Percentiles rank a stretch among this genome's conserved stretches.
These are phyloP conservation scores for Castanospermum australe DNA, from an alignment of 306 rosid species.

Conservation along the genomic window DNA sequence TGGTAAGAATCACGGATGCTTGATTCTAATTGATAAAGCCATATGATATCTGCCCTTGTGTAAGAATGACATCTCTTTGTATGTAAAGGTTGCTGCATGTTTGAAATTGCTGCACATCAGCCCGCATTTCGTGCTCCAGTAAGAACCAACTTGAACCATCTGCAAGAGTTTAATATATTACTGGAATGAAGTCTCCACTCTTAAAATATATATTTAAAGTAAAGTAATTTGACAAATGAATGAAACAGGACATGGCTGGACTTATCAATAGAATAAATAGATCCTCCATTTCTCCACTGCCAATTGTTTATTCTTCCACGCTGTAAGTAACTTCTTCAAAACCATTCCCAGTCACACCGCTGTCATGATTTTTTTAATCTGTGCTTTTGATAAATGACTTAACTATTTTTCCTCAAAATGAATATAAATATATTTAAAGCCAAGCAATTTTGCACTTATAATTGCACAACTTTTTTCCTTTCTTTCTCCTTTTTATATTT, in stretches of 20 bases:
- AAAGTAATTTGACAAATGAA: slow-evolving; percentile 15
- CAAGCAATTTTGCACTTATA: background rate
- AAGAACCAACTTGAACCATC: slow-evolving; percentile 32
- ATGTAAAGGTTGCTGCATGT: slow-evolving; percentile 85
- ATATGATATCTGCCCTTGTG: slow-evolving; percentile 5
- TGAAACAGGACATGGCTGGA: slow-evolving; percentile 87
- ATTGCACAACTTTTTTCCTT: background rate
- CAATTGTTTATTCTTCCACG: slow-evolving; percentile 80
- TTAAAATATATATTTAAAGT: background rate
- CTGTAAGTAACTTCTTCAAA: slow-evolving; percentile 55
- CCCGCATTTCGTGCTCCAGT: slow-evolving; percentile 94
- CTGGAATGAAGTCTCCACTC: slow-evolving; percentile 18
- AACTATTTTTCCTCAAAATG: background rate
- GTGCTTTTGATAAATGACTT: slow-evolving; percentile 4
- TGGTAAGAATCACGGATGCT: slow-evolving; percentile 53
- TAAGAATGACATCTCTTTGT: slow-evolving; percentile 27
- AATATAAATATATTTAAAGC: slow-evolving; percentile 7
- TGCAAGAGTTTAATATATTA: slow-evolving; percentile 5
- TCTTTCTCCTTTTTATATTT: slow-evolving; percentile 5
- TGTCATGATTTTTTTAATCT: background rate
- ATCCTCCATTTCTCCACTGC: slow-evolving; percentile 88
- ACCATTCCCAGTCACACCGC: slow-evolving; percentile 17
- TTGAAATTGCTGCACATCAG: slow-evolving; percentile 87
- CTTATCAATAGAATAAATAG: slow-evolving; percentile 88
- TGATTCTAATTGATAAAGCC: slow-evolving; percentile 21